Conservation (phyloP, 2,329 filamentous ascomycete species). For the Delphinella strobiligena region DNA sequence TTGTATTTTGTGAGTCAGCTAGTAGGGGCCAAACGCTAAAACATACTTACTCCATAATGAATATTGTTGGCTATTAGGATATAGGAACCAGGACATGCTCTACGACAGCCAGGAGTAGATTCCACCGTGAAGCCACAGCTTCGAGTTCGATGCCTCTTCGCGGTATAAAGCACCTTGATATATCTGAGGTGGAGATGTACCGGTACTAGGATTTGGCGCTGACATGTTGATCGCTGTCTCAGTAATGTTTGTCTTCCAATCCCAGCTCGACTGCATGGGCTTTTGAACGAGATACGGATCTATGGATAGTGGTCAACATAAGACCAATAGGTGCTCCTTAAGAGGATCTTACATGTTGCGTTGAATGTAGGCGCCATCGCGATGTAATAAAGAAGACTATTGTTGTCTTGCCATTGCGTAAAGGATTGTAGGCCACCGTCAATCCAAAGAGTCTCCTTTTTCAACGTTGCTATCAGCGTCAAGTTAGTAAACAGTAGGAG, state of each 20-base stretch:
- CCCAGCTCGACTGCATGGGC: slow-evolving; percentile 19
- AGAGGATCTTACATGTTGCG: background rate
- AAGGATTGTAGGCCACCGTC: background rate
- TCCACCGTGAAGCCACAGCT: slow-evolving; percentile 23
- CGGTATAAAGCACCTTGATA: slow-evolving; percentile 20
- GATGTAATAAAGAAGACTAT: background rate
- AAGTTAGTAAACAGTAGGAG: background rate
- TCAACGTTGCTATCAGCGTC: background rate
- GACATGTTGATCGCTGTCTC: slow-evolving; percentile 15
- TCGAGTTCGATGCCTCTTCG: slow-evolving; percentile 13
- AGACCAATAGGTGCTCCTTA: too few species aligned
- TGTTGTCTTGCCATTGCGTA: background rate
- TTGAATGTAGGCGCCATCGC: background rate
- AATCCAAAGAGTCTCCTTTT: background rate
- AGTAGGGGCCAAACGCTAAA: background rate
- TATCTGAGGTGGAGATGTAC: slow-evolving; percentile 15
- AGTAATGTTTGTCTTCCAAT: slow-evolving; percentile 19
- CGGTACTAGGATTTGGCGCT: slow-evolving; percentile 10
- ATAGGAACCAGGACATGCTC: slow-evolving; percentile 19
- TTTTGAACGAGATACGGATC: slow-evolving; percentile 11
- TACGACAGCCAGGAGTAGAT: slow-evolving; percentile 18
- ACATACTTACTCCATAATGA: background rate
- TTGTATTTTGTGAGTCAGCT: slow-evolving; percentile 15
- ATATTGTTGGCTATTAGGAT: slow-evolving; percentile 8
- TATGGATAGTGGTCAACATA: too few species aligned